Evolutionary conservation across 768 basidiomycete genomes (phyloP), one percentile per base, ranked within the genome.

Genomic region (Leccinum disarticulatum): DNA sequence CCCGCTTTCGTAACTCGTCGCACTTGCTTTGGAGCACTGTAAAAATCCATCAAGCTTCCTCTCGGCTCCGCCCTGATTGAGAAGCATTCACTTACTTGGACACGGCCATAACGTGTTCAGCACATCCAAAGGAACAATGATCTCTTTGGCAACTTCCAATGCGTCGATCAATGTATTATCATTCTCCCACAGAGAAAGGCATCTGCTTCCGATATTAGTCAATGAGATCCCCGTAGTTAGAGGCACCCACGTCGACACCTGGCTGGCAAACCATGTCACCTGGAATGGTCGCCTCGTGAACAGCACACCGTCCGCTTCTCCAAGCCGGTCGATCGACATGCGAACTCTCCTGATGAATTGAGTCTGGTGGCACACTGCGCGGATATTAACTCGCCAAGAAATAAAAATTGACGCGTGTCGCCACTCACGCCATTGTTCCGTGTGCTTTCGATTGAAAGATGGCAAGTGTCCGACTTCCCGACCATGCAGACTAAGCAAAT

Each of bases 371-470:
- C 78, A 81, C 13, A 91, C 89, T 91, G 63, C 25, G 43, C 41
- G 27, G 52, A 17, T 36, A 55, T 59, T 56, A 57, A 59, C 36
- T 47, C 15, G 57, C 53, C 52, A 28, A 61, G 17, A 35, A 35
- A 30, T 25, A 51, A 33, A 46, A 59, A 43, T 11, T 30, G 22
- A 41, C 33, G 15, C 38, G 15, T 7, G 6, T 11, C 55, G 28
- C 43, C 19, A 85, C 89, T 71, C 73, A 92, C 90, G 77, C 90
- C 90, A 92, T 66, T 91, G 87, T 64, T 88, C 84, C 0, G 87
- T 85, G 59, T 90, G 87, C 65, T 84, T 83, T 6, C 84, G 83
- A 59, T 83, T 88, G 77, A 89, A 87, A 35, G 84, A 77, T 25
- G 84, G 85, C 25, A 77, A 69, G 46, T 72, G 68, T 28, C 77